phyloP scores from a whole-genome alignment of 306 rosid species.

The Rubus idaeus region DNA sequence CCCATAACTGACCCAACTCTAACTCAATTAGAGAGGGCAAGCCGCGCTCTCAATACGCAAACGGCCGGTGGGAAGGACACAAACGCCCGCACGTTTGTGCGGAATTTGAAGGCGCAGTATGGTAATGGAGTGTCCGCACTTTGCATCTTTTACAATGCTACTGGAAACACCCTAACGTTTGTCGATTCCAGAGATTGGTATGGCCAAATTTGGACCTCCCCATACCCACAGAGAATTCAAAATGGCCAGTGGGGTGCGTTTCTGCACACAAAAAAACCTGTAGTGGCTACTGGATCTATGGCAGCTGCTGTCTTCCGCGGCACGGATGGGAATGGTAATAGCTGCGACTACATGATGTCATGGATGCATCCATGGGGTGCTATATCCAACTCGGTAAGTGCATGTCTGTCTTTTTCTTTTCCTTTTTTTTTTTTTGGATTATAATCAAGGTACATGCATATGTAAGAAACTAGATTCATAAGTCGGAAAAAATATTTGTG shows the following conservation, averaged over 20 bases:
- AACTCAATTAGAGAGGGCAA: not conserved
- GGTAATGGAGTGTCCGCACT: not conserved
- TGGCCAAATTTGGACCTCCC: not conserved
- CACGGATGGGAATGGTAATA: fast-evolving
- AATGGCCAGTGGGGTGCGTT: slow-evolving; percentile 23
- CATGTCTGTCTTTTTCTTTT: too few relatives aligned
- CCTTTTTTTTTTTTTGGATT: too few relatives aligned
- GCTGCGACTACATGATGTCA: not conserved
- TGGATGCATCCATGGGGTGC: not conserved
- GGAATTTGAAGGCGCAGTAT: not conserved
- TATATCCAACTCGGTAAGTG: too few relatives aligned
- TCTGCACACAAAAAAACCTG: not conserved
- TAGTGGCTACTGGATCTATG: not conserved
- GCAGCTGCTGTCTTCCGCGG: not conserved
- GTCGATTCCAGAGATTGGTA: too few relatives aligned
- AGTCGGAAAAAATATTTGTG: too few relatives aligned
- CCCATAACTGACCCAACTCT: too few relatives aligned
- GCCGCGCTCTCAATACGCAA: not conserved
- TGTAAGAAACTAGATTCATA: too few relatives aligned
- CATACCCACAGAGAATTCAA: not conserved
- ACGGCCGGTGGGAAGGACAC: not conserved
- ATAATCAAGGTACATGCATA: too few relatives aligned
- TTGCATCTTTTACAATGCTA: slow-evolving; percentile 8
- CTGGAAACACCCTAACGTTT: not conserved
- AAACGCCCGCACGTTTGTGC: not conserved